phyloP scores from a whole-genome alignment of 805 yeast genomes.

The Clavispora phyllophila region DNA sequence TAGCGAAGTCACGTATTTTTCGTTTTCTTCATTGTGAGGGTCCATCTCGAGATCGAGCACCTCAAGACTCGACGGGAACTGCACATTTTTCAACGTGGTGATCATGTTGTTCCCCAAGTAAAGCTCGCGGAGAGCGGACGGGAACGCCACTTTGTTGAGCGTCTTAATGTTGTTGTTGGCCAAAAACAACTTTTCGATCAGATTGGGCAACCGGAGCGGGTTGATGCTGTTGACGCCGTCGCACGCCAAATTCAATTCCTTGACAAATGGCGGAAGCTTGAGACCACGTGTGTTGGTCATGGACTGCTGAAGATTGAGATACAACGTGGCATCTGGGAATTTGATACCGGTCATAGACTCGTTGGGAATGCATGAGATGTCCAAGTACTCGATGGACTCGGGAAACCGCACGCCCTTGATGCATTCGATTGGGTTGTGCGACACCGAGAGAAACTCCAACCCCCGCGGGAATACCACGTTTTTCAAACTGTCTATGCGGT shows the following conservation, averaged over 20 bases:
- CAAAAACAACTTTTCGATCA: constrained; percentile 33
- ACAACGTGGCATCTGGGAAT: constrained; percentile 35
- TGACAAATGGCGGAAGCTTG: constrained; percentile 31
- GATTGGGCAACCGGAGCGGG: constrained; percentile 39
- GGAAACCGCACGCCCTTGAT: constrained; percentile 39
- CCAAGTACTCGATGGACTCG: constrained; percentile 31
- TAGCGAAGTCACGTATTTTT: constrained; percentile 36
- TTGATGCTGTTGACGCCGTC: constrained; percentile 43
- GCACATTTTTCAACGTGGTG: constrained; percentile 41
- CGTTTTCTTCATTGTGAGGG: constrained; percentile 37
- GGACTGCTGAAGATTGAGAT: constrained; percentile 37
- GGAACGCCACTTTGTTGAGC: constrained; percentile 38
- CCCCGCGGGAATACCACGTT: constrained; percentile 34
- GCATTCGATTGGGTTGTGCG: constrained; percentile 39
- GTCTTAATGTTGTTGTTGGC: constrained; percentile 40
- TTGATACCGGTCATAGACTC: constrained; percentile 45
- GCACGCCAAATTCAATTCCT: constrained; percentile 28
- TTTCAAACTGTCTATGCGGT: constrained; percentile 34
- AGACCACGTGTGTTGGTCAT: constrained; percentile 43
- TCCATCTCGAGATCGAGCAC: constrained; percentile 40
- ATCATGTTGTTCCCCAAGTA: constrained; percentile 39
- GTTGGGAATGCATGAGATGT: constrained; percentile 39
- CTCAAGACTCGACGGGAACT: constrained; percentile 33
- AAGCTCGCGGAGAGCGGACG: constrained; percentile 28
- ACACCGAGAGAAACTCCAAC: constrained; percentile 25